These are phyloP conservation scores for Debaryomyces prosopidis DNA, from an alignment of 805 yeast species.

Conservation along the genomic window DNA sequence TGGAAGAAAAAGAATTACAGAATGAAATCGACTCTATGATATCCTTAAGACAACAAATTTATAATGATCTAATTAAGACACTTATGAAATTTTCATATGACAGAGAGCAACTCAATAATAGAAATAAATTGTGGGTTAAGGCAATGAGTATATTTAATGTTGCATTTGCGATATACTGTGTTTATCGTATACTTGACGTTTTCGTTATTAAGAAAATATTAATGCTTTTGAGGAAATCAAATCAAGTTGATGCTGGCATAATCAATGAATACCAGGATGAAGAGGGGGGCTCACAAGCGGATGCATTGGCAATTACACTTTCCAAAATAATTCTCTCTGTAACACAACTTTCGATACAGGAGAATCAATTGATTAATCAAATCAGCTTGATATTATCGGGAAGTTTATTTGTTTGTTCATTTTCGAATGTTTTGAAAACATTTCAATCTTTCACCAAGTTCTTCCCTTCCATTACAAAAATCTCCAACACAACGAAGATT, in stretches of 20 bases:
- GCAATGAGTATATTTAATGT: slow-evolving; percentile 14
- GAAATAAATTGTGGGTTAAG: not conserved
- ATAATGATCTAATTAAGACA: slow-evolving; percentile 27
- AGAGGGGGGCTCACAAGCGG: slow-evolving; percentile 20
- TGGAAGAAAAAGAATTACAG: slow-evolving; percentile 33
- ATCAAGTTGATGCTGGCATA: not conserved
- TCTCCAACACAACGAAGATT: slow-evolving; percentile 17
- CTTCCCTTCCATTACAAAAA: slow-evolving; percentile 22
- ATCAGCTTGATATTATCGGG: slow-evolving; percentile 56
- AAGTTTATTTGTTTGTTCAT: slow-evolving; percentile 58
- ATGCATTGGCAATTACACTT: slow-evolving; percentile 51
- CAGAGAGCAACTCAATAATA: slow-evolving; percentile 6
- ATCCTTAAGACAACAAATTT: slow-evolving; percentile 28
- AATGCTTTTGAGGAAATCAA: slow-evolving; percentile 2
- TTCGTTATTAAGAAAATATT: slow-evolving; percentile 27
- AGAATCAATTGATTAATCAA: slow-evolving; percentile 43
- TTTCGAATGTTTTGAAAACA: slow-evolving; percentile 64
- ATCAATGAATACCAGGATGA: slow-evolving; percentile 5
- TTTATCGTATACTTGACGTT: slow-evolving; percentile 47
- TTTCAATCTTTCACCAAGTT: slow-evolving; percentile 50
- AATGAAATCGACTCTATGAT: slow-evolving; percentile 41
- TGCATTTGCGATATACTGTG: slow-evolving; percentile 47
- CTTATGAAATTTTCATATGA: slow-evolving; percentile 17
- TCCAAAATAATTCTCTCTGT: slow-evolving; percentile 38
- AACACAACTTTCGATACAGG: slow-evolving; percentile 29